Evolutionary conservation across 73 alveolate species (phyloP), one percentile per base, ranked within the genome.

Genomic region (Urostyla sp.): DNA sequence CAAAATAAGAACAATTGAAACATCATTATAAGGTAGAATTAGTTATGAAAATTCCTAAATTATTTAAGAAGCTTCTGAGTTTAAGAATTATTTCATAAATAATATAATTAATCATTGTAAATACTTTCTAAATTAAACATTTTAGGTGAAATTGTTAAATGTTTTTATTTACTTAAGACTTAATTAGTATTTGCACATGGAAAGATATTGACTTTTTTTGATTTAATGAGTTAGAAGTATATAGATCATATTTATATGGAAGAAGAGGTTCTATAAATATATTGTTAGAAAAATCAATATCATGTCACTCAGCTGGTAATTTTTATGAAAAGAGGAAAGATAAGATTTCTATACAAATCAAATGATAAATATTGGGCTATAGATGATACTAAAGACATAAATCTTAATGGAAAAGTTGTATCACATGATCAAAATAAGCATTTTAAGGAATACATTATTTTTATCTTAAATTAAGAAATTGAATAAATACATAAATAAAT

Each of bases 201-300:
- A 6, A 37, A 66, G 15, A 44, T 66, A n/a, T 27, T 66, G 4
- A 24, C 80, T 8, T 3, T 66, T 3, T 66, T 18, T 28, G 80
- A 66, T 66, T 27, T 66, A 16, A 44, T 66, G 21, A 66, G 40
- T 20, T 40, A 66, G 46, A 46, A 66, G 27, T 66, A 61, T 59
- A 18, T 40, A 8, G 27, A 37, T 13, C 61, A 66, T 66, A 40
- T 66, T 28, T 38, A 2, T 58, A 32, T 38, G 24, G 61, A 66
- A 4, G 63, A 66, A 26, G 27, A 66, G 20, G 80, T 66, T 31
- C 24, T 66, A 1, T 6, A 44, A 27, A 51, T 66, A n/a, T n/a
- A n/a, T n/a, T n/a, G n/a, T n/a, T n/a, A n/a, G n/a, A n/a, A n/a
- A n/a, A n/a, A n/a, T n/a, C n/a, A n/a, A n/a, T n/a, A n/a, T n/a